Conservation (phyloP, 2,329 filamentous ascomycete species). For the Cadophora malorum region DNA sequence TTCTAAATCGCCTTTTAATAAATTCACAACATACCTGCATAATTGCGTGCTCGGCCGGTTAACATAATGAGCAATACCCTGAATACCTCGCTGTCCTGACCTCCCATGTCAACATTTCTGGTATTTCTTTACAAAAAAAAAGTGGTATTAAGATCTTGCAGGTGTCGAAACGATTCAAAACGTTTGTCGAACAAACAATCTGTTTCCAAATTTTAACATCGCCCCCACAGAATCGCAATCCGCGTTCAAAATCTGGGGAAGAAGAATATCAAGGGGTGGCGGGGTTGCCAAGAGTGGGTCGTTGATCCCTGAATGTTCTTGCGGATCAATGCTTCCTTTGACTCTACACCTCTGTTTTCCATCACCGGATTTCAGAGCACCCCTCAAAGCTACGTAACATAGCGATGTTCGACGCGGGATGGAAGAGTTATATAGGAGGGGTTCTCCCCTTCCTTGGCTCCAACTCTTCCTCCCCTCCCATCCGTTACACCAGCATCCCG, state of each 20-base stretch:
- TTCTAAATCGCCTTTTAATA: too few species aligned
- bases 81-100: not conserved
- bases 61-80: not conserved
- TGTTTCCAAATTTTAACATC: too few species aligned
- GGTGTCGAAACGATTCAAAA: too few species aligned
- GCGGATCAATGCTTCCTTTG: conserved; percentile 2
- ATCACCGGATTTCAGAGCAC: not conserved
- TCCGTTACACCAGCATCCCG: conserved; percentile 2
- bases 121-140: too few species aligned
- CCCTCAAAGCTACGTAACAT: not conserved
- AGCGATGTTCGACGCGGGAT: not conserved
- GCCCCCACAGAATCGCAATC: too few species aligned
- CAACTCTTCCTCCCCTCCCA: not conserved
- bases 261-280: not conserved
- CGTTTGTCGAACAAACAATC: too few species aligned
- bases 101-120: not conserved
- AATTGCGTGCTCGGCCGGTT: not conserved
- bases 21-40: not conserved
- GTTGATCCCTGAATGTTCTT: not conserved
- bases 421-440: not conserved
- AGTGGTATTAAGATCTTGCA: too few species aligned
- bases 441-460: not conserved
- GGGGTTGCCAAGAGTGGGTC: conserved; percentile 8
- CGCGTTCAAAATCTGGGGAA: not conserved
- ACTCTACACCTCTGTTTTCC: not conserved